These are phyloP conservation scores for Alternaria hordeiaustralica DNA, from an alignment of 2,329 filamentous ascomycete species.

Conservation along the genomic window DNA sequence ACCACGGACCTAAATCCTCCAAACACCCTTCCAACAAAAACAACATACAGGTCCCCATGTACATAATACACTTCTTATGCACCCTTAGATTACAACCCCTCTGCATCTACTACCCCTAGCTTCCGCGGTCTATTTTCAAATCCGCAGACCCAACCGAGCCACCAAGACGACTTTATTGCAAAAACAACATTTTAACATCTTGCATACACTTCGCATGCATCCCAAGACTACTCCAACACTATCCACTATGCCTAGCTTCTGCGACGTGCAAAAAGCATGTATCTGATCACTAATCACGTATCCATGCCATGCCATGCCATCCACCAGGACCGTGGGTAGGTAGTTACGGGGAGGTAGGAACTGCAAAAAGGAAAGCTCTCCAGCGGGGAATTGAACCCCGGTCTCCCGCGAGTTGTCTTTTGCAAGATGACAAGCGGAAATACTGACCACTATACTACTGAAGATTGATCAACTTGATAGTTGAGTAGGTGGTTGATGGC, in stretches of 20 bases:
- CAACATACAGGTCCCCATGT: no score
- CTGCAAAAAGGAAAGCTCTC: neutral
- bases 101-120: neutral
- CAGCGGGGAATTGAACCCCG: slow-evolving; percentile 1
- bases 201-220: neutral
- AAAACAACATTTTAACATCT: neutral
- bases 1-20: neutral
- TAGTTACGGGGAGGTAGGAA: neutral
- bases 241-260: neutral
- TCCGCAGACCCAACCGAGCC: neutral
- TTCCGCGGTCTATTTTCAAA: neutral
- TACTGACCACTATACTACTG: slow-evolving; percentile 5
- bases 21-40: neutral
- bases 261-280: neutral
- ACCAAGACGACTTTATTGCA: neutral
- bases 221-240: neutral
- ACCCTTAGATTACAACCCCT: neutral
- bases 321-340: neutral
- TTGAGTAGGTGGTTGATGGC: neutral
- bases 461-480: neutral
- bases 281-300: neutral
- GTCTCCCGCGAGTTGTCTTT: neutral
- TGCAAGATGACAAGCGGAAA: neutral
- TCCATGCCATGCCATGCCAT: neutral
- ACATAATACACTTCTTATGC: neutral